These are phyloP conservation scores for Aspergillus neoniger DNA, from an alignment of 2,329 filamentous ascomycete species.

Conservation along the genomic window DNA sequence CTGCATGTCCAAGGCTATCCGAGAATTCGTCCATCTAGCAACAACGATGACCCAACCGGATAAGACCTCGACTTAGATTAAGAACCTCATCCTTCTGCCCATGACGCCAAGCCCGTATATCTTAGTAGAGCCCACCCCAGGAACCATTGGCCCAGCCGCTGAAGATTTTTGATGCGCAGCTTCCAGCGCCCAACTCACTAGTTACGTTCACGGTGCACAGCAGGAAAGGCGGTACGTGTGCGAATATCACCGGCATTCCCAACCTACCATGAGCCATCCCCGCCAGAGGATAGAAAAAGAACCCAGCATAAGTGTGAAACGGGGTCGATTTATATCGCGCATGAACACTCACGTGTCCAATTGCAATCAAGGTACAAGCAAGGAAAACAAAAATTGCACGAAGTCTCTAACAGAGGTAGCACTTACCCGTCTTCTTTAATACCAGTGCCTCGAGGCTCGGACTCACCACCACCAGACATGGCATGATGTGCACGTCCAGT, in stretches of 20 bases:
- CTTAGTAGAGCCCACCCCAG: conserved; percentile 11
- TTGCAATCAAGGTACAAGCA: not conserved
- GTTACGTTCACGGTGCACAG: conserved; percentile 13
- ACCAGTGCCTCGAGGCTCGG: conserved; percentile 43
- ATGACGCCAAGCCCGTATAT: conserved; percentile 12
- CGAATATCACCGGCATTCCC: conserved; percentile 13
- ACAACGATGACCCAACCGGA: conserved; percentile 14
- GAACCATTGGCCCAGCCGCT: conserved; percentile 16
- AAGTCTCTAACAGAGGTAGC: conserved; percentile 1
- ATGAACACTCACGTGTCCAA: not conserved
- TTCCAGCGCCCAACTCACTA: conserved; percentile 16
- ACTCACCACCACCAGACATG: conserved; percentile 28
- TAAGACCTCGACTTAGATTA: conserved; percentile 15
- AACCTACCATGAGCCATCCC: conserved; percentile 6
- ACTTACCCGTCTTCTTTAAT: conserved; percentile 95
- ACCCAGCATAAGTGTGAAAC: not conserved
- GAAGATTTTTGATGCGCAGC: conserved; percentile 4
- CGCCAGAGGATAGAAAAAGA: not conserved
- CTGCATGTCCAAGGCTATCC: conserved; percentile 13
- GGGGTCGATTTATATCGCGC: not conserved
- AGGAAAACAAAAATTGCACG: conserved; percentile 22
- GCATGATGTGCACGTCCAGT: conserved; percentile 24
- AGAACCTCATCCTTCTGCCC: conserved; percentile 13
- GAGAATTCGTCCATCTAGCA: conserved; percentile 17
- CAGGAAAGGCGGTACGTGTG: conserved; percentile 1